phyloP scores from a whole-genome alignment of 2,329 filamentous ascomycete genomes.

The Fusarium armeniacum region DNA sequence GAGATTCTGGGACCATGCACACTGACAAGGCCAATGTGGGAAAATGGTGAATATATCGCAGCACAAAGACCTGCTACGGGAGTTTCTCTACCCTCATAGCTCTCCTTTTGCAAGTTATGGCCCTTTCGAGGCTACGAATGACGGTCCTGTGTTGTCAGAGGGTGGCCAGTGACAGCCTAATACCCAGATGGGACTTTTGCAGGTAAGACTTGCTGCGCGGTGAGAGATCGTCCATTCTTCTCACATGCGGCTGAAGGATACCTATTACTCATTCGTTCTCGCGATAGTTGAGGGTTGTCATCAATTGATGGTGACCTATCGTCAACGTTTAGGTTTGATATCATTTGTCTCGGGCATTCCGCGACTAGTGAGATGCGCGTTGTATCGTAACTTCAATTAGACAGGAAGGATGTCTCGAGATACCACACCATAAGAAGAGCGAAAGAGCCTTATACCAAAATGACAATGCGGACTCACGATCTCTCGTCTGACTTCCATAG shows the following conservation, averaged over 20 bases:
- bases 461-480: too few species aligned
- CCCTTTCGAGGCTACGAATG: not conserved
- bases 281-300: not conserved
- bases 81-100: not conserved
- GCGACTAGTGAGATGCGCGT: not conserved
- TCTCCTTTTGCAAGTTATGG: not conserved
- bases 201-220: not conserved
- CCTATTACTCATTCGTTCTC: not conserved
- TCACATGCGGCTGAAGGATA: not conserved
- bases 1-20: not conserved
- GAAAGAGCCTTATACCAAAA: not conserved
- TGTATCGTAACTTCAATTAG: not conserved
- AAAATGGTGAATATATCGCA: not conserved
- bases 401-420: not conserved
- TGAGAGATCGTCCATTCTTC: not conserved
- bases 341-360: not conserved
- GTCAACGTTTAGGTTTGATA: not conserved
- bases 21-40: not conserved
- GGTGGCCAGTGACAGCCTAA: not conserved
- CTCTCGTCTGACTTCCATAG: not conserved
- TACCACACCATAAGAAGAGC: not conserved
- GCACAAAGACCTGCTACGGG: not conserved
- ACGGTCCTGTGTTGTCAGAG: not conserved
- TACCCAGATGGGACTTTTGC: not conserved
- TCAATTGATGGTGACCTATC: not conserved